phyloP scores from a whole-genome alignment of 2,329 filamentous ascomycete species.

The Ceratocystis cacaofunesta region DNA sequence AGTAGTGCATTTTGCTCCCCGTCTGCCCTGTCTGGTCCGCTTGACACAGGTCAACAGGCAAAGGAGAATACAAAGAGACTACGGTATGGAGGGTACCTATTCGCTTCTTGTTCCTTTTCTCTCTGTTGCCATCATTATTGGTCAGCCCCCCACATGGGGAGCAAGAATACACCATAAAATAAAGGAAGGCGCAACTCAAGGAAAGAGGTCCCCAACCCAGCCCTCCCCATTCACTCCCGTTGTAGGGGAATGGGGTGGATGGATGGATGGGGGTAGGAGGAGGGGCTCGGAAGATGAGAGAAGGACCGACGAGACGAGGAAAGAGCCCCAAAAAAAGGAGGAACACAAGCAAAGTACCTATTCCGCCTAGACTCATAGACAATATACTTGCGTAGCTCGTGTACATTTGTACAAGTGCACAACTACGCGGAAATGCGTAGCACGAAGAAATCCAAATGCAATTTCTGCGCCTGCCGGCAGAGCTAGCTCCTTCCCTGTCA shows the following conservation, averaged over 20 bases:
- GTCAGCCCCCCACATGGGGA: too few relatives aligned
- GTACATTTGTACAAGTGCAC: background rate
- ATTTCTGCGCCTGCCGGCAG: slow-evolving; percentile 13
- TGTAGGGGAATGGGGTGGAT: background rate
- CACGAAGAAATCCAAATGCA: slow-evolving; percentile 10
- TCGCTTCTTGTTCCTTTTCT: background rate
- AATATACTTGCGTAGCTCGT: background rate
- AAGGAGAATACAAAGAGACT: background rate
- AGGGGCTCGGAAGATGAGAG: background rate
- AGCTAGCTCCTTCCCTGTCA: slow-evolving; percentile 12
- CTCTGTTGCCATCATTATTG: too few relatives aligned
- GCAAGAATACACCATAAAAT: background rate
- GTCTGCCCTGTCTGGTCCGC: background rate
- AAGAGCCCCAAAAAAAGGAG: background rate
- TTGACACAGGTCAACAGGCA: background rate
- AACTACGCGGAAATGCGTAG: background rate
- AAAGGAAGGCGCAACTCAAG: background rate
- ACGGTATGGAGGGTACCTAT: background rate
- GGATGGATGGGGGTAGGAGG: background rate
- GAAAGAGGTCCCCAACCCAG: background rate
- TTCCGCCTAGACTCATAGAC: background rate
- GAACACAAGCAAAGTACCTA: background rate
- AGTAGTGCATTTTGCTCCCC: background rate
- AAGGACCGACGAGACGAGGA: background rate
- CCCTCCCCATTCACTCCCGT: background rate